Evolutionary conservation across 2,329 filamentous ascomycete genomes (phyloP), one percentile per base, ranked within the genome.

Genomic region (Trichophyton schoenleinii): DNA sequence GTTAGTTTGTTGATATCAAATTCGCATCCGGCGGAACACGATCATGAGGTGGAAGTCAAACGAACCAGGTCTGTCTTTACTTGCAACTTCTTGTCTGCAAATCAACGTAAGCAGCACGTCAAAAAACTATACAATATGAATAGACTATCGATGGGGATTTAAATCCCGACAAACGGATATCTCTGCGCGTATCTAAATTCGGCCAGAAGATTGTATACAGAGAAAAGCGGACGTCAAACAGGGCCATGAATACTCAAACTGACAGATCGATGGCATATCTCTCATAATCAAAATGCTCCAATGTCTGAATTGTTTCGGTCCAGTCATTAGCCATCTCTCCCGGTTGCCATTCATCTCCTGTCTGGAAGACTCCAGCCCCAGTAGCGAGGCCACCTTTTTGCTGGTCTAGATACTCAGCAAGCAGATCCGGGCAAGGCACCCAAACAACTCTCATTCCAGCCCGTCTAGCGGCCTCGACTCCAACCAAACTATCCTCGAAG

Each of bases 251-350:
- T 48, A 9, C 3, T 48, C 20, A 48, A 25, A 25, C 44, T 13
- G 57, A 49, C 57, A 61, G 41, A 63, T 66, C 31, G 25, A 75
- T 72, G 9, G 72, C 71, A 52, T 73, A 77, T 57, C 68, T 73
- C 55, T 68, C 67, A 38, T 75, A 76, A 31, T 72, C 66, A 28
- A 77, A 77, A 22, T 71, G 49, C 62, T 75, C 73, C 28, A 78
- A 57, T 60, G 65, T 75, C 0, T 58, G 28, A 38, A 77, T 68
- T 20, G 66, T 66, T 62, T 74, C 71, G 60, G 67, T 73, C 73
- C 72, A 77, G 22, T 72, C 74, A 60, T 77, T 74, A 46, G 72
- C 71, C 52, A 73, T 42, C 34, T 69, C 64, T 20, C 74, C 74
- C 18, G 72, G 67, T 59, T 72, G 70, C 60, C 68, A 67, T 15